Evolutionary conservation across 2,329 filamentous ascomycete species (phyloP), one percentile per base, ranked within the genome.

Genomic region (Berkeleyomyces basicola): DNA sequence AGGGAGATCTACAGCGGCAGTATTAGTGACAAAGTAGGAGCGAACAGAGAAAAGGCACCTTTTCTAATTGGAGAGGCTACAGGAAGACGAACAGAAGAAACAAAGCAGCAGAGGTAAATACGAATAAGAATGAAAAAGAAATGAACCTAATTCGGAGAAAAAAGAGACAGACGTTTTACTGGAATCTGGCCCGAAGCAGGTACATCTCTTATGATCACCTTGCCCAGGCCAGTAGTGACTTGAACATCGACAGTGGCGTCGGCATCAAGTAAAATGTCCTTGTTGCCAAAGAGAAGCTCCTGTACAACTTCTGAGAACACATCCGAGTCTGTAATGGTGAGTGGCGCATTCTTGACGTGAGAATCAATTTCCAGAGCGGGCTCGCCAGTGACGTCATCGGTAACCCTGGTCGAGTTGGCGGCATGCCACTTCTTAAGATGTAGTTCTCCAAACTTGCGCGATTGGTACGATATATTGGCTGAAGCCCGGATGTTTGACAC

Each of bases 101-200:
- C 42, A 59, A 42, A 16, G 23, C 39, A 7, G 33, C 33, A 36
- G 40, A 47, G 14, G 4, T 3, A 37, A 55, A 16, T n/a, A 55
- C 61, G 16, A 33, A 44, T 11, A 59, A 49, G 16, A 49, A 57
- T 9, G 58, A 46, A 60, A 57, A 44, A 55, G 16, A 63, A 58
- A 65, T 16, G 16, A 59, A 65, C 39, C 37, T 61, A 61, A 49
- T 61, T 61, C 14, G 46, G 60, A 46, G 64, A 64, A 76, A 80
- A 77, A 74, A 78, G 79, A 74, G 78, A 89, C 91, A 84, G 86
- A 96, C 90, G 88, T 82, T 95, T 95, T 77, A 97, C 83, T 74
- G 88, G 88, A 70, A 99, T 85, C 70, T 85, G 82, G 68, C 93
- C 91, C 77, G 90, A 80, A 72, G 83, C 90, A 58, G 92, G 92